These are phyloP conservation scores for Ulmus americana DNA, from an alignment of 331 rosid species.

Conservation along the genomic window DNA sequence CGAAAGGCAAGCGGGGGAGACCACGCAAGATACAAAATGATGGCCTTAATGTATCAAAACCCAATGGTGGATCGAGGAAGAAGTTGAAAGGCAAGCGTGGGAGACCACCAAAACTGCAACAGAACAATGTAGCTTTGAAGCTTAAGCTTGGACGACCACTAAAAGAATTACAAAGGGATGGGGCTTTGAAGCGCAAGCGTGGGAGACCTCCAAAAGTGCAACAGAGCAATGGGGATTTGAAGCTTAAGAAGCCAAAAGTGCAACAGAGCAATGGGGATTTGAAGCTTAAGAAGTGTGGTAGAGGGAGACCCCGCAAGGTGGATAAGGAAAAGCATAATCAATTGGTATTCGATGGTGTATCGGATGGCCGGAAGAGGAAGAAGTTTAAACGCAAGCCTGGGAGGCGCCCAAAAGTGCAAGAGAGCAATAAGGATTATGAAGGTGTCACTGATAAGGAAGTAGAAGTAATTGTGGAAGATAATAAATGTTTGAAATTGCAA, in stretches of 20 bases:
- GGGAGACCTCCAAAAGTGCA: slow-evolving; percentile 49
- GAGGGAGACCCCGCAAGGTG: slow-evolving; percentile 37
- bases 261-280: slow-evolving; percentile 14
- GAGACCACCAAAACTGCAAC: slow-evolving; percentile 38
- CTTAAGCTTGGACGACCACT: slow-evolving; percentile 55
- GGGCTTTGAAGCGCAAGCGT: slow-evolving; percentile 40
- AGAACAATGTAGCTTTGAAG: slow-evolving; percentile 28
- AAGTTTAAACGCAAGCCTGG: slow-evolving; percentile 11
- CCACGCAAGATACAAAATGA: slow-evolving; percentile 20
- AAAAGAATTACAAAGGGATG: slow-evolving; percentile 22
- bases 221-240: slow-evolving; percentile 15
- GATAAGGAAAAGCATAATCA: slow-evolving; percentile 9
- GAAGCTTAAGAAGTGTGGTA: neutral
- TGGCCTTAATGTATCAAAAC: slow-evolving; percentile 3
- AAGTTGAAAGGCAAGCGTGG: slow-evolving; percentile 54
- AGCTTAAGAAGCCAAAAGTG: slow-evolving; percentile 17
- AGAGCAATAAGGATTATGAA: slow-evolving; percentile 18
- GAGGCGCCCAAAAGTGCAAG: slow-evolving; percentile 36
- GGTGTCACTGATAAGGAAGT: slow-evolving; percentile 24
- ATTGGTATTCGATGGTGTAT: neutral
- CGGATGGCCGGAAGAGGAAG: slow-evolving; percentile 4
- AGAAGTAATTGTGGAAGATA: neutral
- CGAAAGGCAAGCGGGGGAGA: slow-evolving; percentile 28
- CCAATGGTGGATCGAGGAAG: slow-evolving; percentile 21
- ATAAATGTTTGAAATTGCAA: neutral